Conservation (phyloP, 192 early-diverging fungal species). For the Coemansia sp. region DNA sequence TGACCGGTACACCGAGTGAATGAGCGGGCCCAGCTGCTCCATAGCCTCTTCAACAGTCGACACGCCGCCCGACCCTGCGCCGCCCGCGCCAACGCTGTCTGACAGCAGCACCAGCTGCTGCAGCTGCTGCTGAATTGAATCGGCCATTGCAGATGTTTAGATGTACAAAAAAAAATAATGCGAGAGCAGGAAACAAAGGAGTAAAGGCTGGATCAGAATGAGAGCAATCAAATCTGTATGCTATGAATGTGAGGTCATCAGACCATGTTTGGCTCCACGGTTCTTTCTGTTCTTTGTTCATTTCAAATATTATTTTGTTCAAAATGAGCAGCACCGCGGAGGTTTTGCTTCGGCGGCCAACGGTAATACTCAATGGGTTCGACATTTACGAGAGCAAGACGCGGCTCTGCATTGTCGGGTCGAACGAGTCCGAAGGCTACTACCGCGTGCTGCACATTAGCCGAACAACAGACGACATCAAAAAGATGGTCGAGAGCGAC, state of each 20-base stretch:
- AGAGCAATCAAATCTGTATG: neutral
- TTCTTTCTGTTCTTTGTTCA: neutral
- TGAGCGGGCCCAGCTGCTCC: constrained; percentile 80
- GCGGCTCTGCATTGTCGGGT: constrained; percentile 81
- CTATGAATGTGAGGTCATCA: neutral
- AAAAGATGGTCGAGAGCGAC: constrained; percentile 76
- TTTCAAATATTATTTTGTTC: neutral
- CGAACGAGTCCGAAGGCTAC: constrained; percentile 68
- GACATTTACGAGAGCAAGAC: constrained; percentile 88
- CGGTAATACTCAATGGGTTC: constrained; percentile 65
- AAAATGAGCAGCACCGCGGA: constrained; percentile 16
- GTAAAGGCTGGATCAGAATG: neutral
- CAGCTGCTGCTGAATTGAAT: constrained; percentile 52
- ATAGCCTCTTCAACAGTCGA: constrained; percentile 61
- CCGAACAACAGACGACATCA: constrained; percentile 61
- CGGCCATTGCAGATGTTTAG: constrained; percentile 27
- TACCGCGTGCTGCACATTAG: constrained; percentile 89
- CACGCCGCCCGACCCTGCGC: constrained; percentile 14
- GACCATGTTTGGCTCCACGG: neutral
- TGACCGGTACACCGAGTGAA: constrained; percentile 86
- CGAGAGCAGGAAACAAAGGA: neutral
- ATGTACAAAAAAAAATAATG: constrained; percentile 4
- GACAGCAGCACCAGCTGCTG: constrained; percentile 52
- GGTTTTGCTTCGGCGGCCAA: constrained; percentile 24
- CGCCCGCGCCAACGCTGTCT: constrained; percentile 37